phyloP scores from a whole-genome alignment of 345 rosid genomes.

The Angophora floribunda region DNA sequence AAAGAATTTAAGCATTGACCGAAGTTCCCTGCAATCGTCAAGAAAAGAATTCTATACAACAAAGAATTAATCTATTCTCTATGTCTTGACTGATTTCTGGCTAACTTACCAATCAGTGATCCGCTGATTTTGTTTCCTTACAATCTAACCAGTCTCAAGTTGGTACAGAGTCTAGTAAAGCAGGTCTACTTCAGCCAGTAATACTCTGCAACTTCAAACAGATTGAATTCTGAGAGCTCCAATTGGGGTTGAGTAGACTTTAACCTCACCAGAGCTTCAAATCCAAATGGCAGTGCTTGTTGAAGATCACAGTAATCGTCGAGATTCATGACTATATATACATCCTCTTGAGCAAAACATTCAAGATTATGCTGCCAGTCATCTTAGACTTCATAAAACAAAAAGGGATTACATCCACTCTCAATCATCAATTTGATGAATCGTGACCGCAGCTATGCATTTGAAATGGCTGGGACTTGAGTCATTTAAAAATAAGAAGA shows the following conservation, averaged over 20 bases:
- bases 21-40: neutral
- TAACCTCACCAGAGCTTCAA: neutral
- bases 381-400: neutral
- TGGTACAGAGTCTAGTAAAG: neutral
- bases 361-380: neutral
- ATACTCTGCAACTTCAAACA: neutral
- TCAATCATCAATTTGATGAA: neutral
- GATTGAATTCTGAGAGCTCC: neutral
- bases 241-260: neutral
- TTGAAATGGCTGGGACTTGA: neutral
- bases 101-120: neutral
- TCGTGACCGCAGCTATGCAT: neutral
- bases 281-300: neutral
- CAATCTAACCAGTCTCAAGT: neutral
- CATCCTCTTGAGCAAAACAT: neutral
- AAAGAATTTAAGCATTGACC: neutral
- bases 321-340: neutral
- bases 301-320: neutral
- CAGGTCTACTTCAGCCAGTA: neutral
- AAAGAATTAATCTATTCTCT: neutral
- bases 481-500: constrained; percentile 46
- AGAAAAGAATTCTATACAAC: neutral
- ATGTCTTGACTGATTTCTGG: neutral
- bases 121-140: neutral
- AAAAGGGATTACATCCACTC: neutral